Base-by-base conservation (phyloP, 2,329 filamentous ascomycete genomes). In the Pseudogymnoascus sp. region DNA sequence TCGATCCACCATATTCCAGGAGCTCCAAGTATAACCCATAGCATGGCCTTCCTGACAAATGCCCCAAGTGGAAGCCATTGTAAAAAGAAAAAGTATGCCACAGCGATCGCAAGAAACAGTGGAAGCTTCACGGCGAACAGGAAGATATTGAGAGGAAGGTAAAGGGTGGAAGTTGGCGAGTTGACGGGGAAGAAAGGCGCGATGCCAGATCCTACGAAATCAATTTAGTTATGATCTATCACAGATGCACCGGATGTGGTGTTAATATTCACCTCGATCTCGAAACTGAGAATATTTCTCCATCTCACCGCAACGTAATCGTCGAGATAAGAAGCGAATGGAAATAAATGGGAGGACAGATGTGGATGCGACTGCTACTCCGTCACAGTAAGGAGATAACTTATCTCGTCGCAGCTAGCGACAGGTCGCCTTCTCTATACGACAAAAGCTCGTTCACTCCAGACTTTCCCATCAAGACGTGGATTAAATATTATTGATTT, bases 1-100 rank as follows among this genome's bases (percentile, higher is more conserved):
- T 99, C 94, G 62, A 97, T 87, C 93, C 93, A 97, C 92, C 92
- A 97, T 62, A 99, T 90, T 29, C 94, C 93, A 0, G 92, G 91
- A 63, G 96, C 88, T 37, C 86, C 88, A 68, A 99, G 83, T 66
- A 97, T 83, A 64, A 85, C 83, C 93, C 94, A 97, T 60, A 97
- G 77, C 58, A 91, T 84, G 10, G 89, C 84, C 76, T 97, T 97
- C 70, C 91, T 91, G 44, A 86, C 76, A 35, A 86, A 70, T 7
- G 81, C 81, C 1, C 84, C 85, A 8, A 88, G 79, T 0, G 92
- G 92, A 11, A 96, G 82, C 81, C 87, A 89, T 76, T 93, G 90
- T 60, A 97, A 81, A 64, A 96, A 69, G 63, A 89, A 72, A 72
- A 97, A 94, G 77, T 95, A 96, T 70, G 84, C 74, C 47, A 83